Base-by-base conservation (phyloP, 345 rosid species). In the Gossypium longicalyx region DNA sequence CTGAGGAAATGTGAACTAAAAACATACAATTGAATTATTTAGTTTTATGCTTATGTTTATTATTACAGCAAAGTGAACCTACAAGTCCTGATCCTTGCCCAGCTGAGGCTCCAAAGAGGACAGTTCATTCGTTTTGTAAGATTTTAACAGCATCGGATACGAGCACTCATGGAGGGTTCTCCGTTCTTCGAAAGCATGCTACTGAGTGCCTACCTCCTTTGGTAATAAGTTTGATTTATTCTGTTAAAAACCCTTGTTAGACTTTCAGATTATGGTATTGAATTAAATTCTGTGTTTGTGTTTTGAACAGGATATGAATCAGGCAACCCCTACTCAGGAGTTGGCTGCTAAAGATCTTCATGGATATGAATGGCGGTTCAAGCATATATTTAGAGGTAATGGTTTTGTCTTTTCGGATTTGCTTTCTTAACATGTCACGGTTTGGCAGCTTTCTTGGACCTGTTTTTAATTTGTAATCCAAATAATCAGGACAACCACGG, bases 151-250 rank as follows among this genome's bases (percentile, higher is more conserved):
- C 97, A 79, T 91, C 98, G 20, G 98, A 93, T 69, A 93, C 98
- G 9, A 93, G 98, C 85, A 93, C 98, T 57, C 97, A 93, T 80
- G 98, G 98, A 72, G 98, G 98, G 48, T 93, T 93, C 81, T 93
- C 98, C 71, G 97, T 93, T 80, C 91, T 91, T n/a, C 83, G 95
- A 57, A 93, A 89, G 84, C 97, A 93, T 44, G 98, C 98, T 10
- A 88, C 87, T 8, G 98, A 91, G 71, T 91, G 97, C 79, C 77
- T 93, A 45, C 97, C 98, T 72, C 82, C 84, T 8, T 77, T 93
- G 91, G 97, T 91, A 86, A 60, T 45, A 13, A 48, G 19, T 61
- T 13, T 20, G 52, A 15, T 59, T 57, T 69, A 22, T 5, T n/a
- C 29, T 49, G 11, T 3, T 19, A 12, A 9, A 19, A 34, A 34